phyloP scores from a whole-genome alignment of 73 alveolate species.

The Breviolum minutum region DNA sequence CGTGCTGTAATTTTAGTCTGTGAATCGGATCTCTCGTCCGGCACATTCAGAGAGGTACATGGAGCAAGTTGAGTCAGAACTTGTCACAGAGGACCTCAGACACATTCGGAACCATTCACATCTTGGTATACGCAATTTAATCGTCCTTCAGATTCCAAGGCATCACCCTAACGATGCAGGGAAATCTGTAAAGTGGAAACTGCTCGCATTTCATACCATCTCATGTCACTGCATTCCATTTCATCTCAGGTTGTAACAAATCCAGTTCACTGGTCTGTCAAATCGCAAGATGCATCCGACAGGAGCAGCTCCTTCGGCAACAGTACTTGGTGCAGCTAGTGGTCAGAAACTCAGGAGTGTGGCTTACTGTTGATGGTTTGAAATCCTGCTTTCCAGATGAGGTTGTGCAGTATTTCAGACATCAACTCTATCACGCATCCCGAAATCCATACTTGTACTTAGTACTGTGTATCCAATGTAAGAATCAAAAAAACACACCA shows the following conservation, averaged over 20 bases:
- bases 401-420: too few species aligned
- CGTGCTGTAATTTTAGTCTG: too few species aligned
- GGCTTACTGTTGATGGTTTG: background rate
- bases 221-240: background rate
- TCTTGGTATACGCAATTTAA: background rate
- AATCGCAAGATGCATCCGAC: background rate
- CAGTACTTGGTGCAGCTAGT: constrained; percentile 92
- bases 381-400: too few species aligned
- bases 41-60: constrained; percentile 40
- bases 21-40: background rate
- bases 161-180: too few species aligned
- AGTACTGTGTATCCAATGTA: too few species aligned
- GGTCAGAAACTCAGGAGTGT: constrained; percentile 6
- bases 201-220: background rate
- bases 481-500: too few species aligned
- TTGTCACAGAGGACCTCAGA: constrained; percentile 31
- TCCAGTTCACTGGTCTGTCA: too few species aligned
- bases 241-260: too few species aligned
- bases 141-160: background rate
- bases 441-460: too few species aligned
- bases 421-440: too few species aligned
- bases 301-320: constrained; percentile 81
- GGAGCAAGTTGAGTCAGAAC: constrained; percentile 66
- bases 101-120: background rate
- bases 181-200: too few species aligned